These are phyloP conservation scores for Geotrichum macrosporum DNA, from an alignment of 1,139 yeast species.

Conservation along the genomic window DNA sequence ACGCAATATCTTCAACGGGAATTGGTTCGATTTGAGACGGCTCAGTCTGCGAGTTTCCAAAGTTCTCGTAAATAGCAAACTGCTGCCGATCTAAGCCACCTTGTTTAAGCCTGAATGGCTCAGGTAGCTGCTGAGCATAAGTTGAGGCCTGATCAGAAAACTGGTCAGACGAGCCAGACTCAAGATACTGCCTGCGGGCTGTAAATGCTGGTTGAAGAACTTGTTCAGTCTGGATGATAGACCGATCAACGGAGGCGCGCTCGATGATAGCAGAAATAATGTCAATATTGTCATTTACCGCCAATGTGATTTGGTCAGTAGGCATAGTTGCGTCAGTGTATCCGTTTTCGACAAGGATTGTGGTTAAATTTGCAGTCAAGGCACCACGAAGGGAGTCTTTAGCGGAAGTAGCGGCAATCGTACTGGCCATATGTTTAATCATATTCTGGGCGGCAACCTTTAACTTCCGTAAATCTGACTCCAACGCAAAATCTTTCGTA, in stretches of 20 bases:
- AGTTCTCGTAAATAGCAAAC: conserved; percentile 70
- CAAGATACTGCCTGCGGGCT: conserved; percentile 60
- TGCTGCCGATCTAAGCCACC: conserved; percentile 77
- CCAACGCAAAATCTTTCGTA: conserved; percentile 87
- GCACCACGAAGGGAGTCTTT: conserved; percentile 60
- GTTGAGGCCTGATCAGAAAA: conserved; percentile 57
- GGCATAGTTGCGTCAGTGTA: conserved; percentile 50
- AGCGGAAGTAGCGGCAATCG: conserved; percentile 62
- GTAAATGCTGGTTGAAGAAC: conserved; percentile 64
- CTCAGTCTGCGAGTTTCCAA: no score
- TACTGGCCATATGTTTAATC: conserved; percentile 57
- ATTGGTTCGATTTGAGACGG: no score
- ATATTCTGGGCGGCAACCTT: conserved; percentile 71
- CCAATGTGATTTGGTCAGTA: conserved; percentile 62
- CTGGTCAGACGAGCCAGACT: conserved; percentile 58
- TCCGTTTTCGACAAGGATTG: conserved; percentile 40
- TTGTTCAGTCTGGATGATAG: conserved; percentile 79
- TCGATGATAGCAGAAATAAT: conserved; percentile 78
- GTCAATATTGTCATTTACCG: conserved; percentile 80
- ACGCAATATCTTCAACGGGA: no score
- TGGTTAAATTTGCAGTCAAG: conserved; percentile 44
- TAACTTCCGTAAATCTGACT: conserved; percentile 69
- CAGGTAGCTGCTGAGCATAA: conserved; percentile 75
- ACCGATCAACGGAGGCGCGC: conserved; percentile 80
- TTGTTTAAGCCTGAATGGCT: conserved; percentile 74